Evolutionary conservation across 164 flowering plant genomes (phyloP).

Genomic region (Berberis vulgaris): DNA sequence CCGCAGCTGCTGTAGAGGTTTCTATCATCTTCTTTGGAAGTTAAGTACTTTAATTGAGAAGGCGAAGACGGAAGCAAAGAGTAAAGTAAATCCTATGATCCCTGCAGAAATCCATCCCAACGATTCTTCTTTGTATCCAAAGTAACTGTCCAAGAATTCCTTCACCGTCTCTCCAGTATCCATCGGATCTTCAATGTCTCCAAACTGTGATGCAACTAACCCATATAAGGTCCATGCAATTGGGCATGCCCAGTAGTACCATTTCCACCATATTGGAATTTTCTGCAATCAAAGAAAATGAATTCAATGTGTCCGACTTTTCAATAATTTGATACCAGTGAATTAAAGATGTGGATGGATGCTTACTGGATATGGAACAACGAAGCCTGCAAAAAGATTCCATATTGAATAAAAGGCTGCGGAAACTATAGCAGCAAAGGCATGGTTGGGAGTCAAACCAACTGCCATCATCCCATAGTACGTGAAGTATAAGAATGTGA

Average conservation of each 20-base stretch:
- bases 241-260: conserved; percentile 47
- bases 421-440: conserved; percentile 28
- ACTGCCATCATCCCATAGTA: conserved; percentile 55
- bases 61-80: conserved; percentile 43
- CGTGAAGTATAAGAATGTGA: conserved; percentile 46
- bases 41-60: conserved; percentile 21
- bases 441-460: conserved; percentile 44
- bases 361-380: conserved; percentile 32
- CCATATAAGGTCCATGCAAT: conserved; percentile 53
- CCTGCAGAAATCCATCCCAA: conserved; percentile 23
- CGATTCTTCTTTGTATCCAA: conserved; percentile 33
- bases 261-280: conserved; percentile 57
- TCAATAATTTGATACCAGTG: background rate
- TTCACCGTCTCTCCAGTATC: conserved; percentile 18
- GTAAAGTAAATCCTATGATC: conserved; percentile 22
- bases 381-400: conserved; percentile 35
- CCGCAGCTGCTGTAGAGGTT: no score
- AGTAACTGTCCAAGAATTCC: conserved; percentile 20
- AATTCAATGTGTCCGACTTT: background rate
- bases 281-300: conserved; percentile 28
- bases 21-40: conserved; percentile 24
- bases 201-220: conserved; percentile 40
- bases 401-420: conserved; percentile 31
- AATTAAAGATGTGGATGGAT: no score
- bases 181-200: conserved; percentile 21